Evolutionary conservation across 208 protist species (phyloP), one percentile per base, ranked within the genome.

Genomic region (Wallacemonas sp.): DNA sequence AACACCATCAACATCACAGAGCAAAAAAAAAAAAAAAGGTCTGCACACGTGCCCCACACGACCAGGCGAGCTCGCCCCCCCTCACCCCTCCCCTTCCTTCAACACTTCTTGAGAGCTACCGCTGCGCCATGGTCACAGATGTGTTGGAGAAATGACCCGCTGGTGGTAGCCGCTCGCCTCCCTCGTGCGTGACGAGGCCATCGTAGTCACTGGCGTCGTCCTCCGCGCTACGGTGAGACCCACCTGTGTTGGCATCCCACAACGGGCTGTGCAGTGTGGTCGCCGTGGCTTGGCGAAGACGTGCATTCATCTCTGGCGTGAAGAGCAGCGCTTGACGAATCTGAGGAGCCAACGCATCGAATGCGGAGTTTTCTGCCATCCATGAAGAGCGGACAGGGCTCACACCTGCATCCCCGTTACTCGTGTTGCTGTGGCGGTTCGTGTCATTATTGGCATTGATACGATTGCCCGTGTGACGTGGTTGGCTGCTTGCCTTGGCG

Each of bases 251-350:
- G n/a, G n/a, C n/a, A n/a, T n/a, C n/a, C n/a, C n/a, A n/a, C n/a
- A n/a, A n/a, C n/a, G n/a, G n/a, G 34, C 17, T 27, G 19, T 63
- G 64, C 26, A 62, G 61, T 19, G 73, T 63, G 4, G 64, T 66
- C 9, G 65, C 44, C 1, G 74, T 80, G 3, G 74, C 68, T 22
- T 63, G 66, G 2, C 41, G 66, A 47, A 82, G 76, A 46, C 72
- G 70, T 44, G 22, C n/a, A 22, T 68, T 70, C 72, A 79, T 84
- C 24, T 73, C 31, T 14, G 19, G 59, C 26, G 73, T 67, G 38
- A 84, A 84, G 41, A 84, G 63, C 5, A 88, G 64, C 27, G 68
- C 27, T 55, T 72, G 33, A 11, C 84, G 80, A 31, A 91, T 74
- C n/a, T 51, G 27, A 30, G 78, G 69, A 1, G 60, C 75, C 2